Base-by-base conservation (phyloP, 768 basidiomycete species). In the Galerina sulciceps region DNA sequence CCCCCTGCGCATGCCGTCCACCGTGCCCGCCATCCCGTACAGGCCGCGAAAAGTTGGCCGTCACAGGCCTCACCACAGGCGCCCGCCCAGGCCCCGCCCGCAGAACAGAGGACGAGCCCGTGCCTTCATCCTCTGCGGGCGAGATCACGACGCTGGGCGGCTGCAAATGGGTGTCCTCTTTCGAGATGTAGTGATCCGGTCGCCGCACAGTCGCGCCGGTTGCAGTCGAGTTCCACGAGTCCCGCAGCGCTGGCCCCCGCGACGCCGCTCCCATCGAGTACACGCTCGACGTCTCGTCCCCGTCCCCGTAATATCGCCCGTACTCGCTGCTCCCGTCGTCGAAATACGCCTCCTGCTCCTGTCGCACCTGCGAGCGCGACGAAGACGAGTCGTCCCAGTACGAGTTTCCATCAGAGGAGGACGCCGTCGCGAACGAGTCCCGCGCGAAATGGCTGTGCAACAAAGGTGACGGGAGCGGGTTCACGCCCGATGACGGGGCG, bases 1-100 rank as follows among this genome's bases (percentile, higher is more conserved):
- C 82, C 40, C 90, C 76, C 10, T 74, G 72, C 54, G 80, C 81
- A 58, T 76, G 75, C 54, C 13, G n/a, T 36, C 77, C 76, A 14
- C 26, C 42, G 18, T 57, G 64, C 62, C 77, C 76, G 0, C 71
- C 71, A 15, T 81, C 79, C 18, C 83, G 81, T 53, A 82, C 79
- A 45, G 88, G 87, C 48, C 87, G 76, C 20, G 90, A 90, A 65
- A 86, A 90, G 67, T 89, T 90, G 31, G 80, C 69, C 13, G 76
- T 76, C 5, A 78, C 75, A n/a, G 78, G 76, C 46, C 68, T 69
- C 44, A 78, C 71, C 36, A 84, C 77, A 6, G 82, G 81, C 45
- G 76, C 74, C 18, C 81, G 78, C 40, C 71, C 75, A 6, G 67
- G 78, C 31, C 72, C 75, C 6, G 42, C 43, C 47, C 54, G 15